Evolutionary conservation across 495 filamentous ascomycete genomes (phyloP).

Genomic region (Cercophora scortea): DNA sequence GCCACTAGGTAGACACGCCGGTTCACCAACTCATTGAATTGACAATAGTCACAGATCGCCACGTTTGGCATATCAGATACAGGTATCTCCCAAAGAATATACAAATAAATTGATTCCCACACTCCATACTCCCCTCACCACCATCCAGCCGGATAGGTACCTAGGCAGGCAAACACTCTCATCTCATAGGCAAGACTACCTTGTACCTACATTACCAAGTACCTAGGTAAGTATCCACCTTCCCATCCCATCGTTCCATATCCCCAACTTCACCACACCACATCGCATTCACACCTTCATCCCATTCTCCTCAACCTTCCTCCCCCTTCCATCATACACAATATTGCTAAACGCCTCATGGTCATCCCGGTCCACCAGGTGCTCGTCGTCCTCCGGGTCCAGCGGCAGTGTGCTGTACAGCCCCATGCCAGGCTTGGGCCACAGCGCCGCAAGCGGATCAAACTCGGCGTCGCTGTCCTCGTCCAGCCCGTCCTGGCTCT

Average conservation of each 20-base stretch:
- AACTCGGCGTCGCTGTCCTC: constrained; percentile 19
- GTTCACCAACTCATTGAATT: no score
- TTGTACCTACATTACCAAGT: no score
- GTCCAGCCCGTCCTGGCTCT: constrained; percentile 5
- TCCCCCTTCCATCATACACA: constrained; percentile 35
- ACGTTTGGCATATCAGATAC: no score
- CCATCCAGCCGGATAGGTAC: no score
- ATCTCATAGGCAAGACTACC: no score
- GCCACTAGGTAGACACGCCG: no score
- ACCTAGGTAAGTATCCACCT: no score
- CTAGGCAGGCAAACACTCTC: no score
- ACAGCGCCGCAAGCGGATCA: constrained; percentile 47
- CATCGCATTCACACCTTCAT: constrained; percentile 21
- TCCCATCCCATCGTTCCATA: background rate
- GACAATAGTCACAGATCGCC: no score
- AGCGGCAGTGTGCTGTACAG: constrained; percentile 35
- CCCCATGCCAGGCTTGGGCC: constrained; percentile 58
- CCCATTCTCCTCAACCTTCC: constrained; percentile 27
- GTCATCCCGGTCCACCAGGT: constrained; percentile 37
- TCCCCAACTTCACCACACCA: background rate
- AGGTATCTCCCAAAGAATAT: no score
- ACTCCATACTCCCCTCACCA: no score
- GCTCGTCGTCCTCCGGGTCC: constrained; percentile 38
- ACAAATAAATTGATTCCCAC: no score
- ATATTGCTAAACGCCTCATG: constrained; percentile 47